Base-by-base conservation (phyloP, 208 protist genomes). In the Trypanosoma vivax region DNA sequence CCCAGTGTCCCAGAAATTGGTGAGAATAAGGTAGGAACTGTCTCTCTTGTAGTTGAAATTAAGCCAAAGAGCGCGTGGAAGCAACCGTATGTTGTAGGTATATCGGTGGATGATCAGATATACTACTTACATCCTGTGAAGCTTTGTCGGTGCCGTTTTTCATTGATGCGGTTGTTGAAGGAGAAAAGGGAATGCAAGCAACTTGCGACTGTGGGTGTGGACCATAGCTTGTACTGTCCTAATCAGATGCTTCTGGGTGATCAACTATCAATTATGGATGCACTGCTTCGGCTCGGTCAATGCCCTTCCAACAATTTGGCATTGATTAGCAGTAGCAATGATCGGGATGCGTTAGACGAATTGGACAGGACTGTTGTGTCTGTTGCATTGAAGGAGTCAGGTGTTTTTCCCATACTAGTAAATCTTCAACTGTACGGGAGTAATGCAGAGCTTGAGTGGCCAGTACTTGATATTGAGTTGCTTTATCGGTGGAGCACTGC, bases 41-140 rank as follows among this genome's bases (percentile, higher is more conserved):
- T 25, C 19, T 63, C 48, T 30, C 5, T 62, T 28, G 49, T 33
- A 4, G 59, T 91, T 2, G 79, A 91, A 60, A 50, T 91, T 40
- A 91, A 91, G 47, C 83, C 83, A 14, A 91, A 91, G 54, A 60
- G 67, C 13, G 65, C 68, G 27, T 91, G 79, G 79, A 43, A 49
- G 48, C 55, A 16, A 35, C 79, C 83, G 28, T 55, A 51, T 33
- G 71, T 91, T 29, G 53, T 83, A 6, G 83, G 83, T 28, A 59
- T 91, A 5, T 50, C 63, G 27, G 67, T 79, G 13, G 70, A 77
- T 37, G 61, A 65, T 48, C 28, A 29, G 2, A 42, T 56, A 24
- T 53, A 82, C 41, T 60, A 69, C 31, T 51, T 91, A 6, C 66
- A 82, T 21, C 52, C 58, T 31, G 41, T 51, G 21, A 87, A 91